Evolutionary conservation across 2,329 filamentous ascomycete genomes (phyloP).

Genomic region (Purpureocillium takamizusanense): DNA sequence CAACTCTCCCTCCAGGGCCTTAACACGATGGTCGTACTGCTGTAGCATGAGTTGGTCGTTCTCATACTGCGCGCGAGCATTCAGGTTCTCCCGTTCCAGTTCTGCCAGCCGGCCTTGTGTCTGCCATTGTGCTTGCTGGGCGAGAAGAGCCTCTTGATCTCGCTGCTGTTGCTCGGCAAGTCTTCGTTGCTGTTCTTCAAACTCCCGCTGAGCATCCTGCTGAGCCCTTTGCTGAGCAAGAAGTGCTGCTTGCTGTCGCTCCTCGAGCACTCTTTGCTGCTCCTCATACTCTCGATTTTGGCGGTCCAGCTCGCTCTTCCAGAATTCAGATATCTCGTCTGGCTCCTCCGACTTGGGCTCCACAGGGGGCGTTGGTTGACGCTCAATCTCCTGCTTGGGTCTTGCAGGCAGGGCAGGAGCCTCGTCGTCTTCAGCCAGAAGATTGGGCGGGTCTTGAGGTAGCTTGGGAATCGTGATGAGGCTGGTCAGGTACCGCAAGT

Average conservation of each 20-base stretch:
- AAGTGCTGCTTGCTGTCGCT: constrained; percentile 76
- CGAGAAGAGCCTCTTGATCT: constrained; percentile 81
- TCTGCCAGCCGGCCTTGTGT: constrained; percentile 94
- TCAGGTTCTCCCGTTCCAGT: constrained; percentile 88
- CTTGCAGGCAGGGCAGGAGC: constrained; percentile 75
- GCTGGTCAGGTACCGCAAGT: constrained; percentile 90
- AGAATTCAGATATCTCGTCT: constrained; percentile 94
- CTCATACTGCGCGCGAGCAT: constrained; percentile 90
- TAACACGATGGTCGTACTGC: constrained; percentile 92
- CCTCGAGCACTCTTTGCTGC: constrained; percentile 80
- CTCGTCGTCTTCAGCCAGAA: constrained; percentile 76
- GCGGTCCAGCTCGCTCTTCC: constrained; percentile 84
- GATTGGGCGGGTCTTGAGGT: constrained; percentile 84
- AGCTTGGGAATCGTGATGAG: constrained; percentile 94
- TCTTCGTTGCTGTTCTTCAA: constrained; percentile 85
- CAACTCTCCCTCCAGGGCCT: constrained; percentile 83
- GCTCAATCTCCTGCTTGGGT: constrained; percentile 65
- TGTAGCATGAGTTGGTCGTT: constrained; percentile 95
- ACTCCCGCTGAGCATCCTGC: constrained; percentile 83
- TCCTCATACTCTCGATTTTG: constrained; percentile 94
- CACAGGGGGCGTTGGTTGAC: constrained; percentile 59
- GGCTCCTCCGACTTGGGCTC: constrained; percentile 68
- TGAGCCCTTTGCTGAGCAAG: constrained; percentile 74
- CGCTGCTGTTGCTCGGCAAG: constrained; percentile 83
- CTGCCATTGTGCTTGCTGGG: constrained; percentile 85